Percentiles rank a stretch among this genome's conserved stretches.
These are phyloP conservation scores for Micractinium sp. DNA, from an alignment of 139 green algal species.

Conservation along the genomic window DNA sequence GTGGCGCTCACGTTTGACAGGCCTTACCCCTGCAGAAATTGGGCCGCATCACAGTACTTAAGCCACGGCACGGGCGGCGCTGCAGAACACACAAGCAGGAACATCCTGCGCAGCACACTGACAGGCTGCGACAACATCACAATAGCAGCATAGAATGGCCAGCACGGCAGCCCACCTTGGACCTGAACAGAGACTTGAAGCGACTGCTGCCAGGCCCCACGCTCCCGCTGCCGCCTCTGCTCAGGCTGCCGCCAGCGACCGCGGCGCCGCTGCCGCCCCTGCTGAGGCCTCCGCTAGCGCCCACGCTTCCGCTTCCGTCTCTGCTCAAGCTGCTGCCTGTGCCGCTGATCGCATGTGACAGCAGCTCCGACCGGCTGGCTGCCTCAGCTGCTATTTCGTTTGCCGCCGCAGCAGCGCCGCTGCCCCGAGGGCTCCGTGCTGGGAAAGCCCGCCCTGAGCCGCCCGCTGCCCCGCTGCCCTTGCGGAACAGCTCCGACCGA, in stretches of 20 bases:
- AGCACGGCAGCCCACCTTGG: not conserved
- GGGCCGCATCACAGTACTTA: too few relatives aligned
- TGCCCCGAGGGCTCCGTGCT: not conserved
- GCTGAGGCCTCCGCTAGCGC: too few relatives aligned
- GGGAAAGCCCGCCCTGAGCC: not conserved
- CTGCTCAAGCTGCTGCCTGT: not conserved
- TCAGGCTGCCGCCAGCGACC: too few relatives aligned
- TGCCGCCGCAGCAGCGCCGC: not conserved
- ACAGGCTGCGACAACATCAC: not conserved
- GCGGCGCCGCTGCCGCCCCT: too few relatives aligned
- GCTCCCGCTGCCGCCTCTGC: too few relatives aligned
- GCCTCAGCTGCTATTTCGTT: not conserved
- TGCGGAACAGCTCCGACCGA: not conserved
- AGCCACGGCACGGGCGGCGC: too few relatives aligned
- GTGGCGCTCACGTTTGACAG: too few relatives aligned
- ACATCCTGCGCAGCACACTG: too few relatives aligned
- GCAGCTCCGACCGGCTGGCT: not conserved
- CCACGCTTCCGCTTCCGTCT: too few relatives aligned
- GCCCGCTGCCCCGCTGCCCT: not conserved
- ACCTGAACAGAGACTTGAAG: not conserved
- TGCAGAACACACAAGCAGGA: too few relatives aligned
- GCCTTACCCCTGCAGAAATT: too few relatives aligned
- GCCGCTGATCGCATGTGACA: not conserved
- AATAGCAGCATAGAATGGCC: not conserved
- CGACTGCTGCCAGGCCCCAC: not conserved